Evolutionary conservation across 202 grass and related monocot species (phyloP).

Genomic region (Panicum virgatum): DNA sequence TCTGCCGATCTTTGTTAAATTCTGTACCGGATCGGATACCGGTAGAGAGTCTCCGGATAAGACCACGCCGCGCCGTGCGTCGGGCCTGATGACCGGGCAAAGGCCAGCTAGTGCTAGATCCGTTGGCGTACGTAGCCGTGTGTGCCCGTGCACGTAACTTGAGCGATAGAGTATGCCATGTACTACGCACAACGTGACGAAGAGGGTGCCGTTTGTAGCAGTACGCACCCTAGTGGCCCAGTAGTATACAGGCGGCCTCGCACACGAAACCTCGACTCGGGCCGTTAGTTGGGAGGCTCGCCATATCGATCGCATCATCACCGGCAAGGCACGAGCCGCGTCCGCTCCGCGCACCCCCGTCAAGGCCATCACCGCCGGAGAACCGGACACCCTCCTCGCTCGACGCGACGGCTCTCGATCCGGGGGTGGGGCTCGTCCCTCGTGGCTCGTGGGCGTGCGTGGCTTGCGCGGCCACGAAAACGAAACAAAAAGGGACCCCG

Average conservation of each 20-base stretch:
- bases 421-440: too few relatives aligned
- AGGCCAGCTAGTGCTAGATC: not conserved
- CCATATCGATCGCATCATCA: not conserved
- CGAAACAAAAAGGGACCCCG: not conserved
- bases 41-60: not conserved
- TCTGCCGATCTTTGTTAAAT: not conserved
- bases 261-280: too few relatives aligned
- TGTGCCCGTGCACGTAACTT: not conserved
- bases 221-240: not conserved
- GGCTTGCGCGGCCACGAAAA: not conserved
- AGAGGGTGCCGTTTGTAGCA: not conserved
- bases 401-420: not conserved
- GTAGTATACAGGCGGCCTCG: too few relatives aligned
- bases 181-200: not conserved
- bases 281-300: too few relatives aligned
- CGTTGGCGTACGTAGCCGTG: not conserved
- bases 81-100: not conserved
- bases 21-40: not conserved
- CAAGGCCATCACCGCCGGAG: not conserved
- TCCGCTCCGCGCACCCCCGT: not conserved
- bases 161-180: not conserved
- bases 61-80: not conserved
- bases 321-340: not conserved
- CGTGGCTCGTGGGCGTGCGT: not conserved
- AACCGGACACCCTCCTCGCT: not conserved